phyloP scores from a whole-genome alignment of 768 basidiomycete species.

The Boletus bicolor region DNA sequence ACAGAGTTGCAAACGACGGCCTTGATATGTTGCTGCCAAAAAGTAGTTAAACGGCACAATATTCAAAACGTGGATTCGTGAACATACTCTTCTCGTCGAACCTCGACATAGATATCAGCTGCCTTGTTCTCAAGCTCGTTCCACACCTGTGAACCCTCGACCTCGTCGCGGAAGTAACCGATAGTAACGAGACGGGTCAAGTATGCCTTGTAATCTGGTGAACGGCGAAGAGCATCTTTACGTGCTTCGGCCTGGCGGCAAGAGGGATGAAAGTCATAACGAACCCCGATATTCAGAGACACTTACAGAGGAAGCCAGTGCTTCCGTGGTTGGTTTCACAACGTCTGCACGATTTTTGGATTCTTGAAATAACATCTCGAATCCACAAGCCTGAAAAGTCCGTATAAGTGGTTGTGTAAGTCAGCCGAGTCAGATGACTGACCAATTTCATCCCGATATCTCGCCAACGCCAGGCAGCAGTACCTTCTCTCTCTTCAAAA shows the following conservation, averaged over 20 bases:
- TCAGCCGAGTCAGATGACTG: conserved; percentile 18
- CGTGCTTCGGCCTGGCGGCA: conserved; percentile 52
- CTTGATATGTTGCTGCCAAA: conserved; percentile 52
- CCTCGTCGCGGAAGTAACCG: conserved; percentile 77
- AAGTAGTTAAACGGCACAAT: neutral
- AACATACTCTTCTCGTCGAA: conserved; percentile 65
- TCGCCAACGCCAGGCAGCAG: conserved; percentile 69
- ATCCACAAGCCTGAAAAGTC: conserved; percentile 73
- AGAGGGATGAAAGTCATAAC: neutral
- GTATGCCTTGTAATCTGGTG: conserved; percentile 68
- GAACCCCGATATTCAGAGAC: neutral
- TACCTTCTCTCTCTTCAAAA: conserved; percentile 61
- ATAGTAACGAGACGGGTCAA: conserved; percentile 58
- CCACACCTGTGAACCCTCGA: conserved; percentile 78
- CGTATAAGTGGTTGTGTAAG: neutral
- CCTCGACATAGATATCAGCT: conserved; percentile 57
- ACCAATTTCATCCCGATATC: conserved; percentile 95
- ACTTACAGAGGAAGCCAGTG: conserved; percentile 48
- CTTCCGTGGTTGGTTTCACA: conserved; percentile 36
- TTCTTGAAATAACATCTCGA: conserved; percentile 95
- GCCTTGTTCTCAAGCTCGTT: conserved; percentile 70
- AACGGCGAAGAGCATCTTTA: conserved; percentile 64
- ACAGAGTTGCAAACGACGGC: conserved; percentile 71
- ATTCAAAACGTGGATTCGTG: neutral
- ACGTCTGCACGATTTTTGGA: conserved; percentile 55